Evolutionary conservation across 2,329 filamentous ascomycete species (phyloP), one percentile per base, ranked within the genome.

Genomic region (Tolypocladium inflatum): DNA sequence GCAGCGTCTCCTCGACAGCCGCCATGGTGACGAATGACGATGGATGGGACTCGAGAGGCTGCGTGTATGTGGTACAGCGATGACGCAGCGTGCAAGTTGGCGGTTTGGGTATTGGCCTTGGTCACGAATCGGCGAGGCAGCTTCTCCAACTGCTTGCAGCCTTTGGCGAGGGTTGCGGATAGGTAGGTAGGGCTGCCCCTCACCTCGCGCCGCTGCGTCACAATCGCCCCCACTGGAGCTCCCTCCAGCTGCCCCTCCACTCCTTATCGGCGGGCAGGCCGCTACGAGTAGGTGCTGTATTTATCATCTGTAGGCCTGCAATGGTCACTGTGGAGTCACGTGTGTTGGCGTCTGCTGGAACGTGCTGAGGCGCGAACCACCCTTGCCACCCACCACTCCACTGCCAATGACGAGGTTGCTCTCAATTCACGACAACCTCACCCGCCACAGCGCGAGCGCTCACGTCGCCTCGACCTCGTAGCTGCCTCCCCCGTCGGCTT

Each of bases 1-100:
- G 68, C 17, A 68, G 59, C 33, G 67, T 67, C 60, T 72, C 70
- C 56, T 66, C 68, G 54, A 69, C 66, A 35, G 67, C 66, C 60
- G 70, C 68, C 74, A 76, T 75, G 59, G 55, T 45, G 41, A 37
- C 30, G 38, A n/a, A 59, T 43, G 62, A 42, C 33, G 30, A 13
- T 19, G 26, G 57, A 45, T 13, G 42, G 11, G 45, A 48, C 23
- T 48, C 45, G 23, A 19, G 41, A 56, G 55, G 48, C 38, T 21
- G 41, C 37, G 45, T 50, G 45, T 50, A 11, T 30, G 26, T 3
- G 4, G 26, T 11, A 30, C 26, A 19, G 48, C 7, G 13, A 19
- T 11, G 48, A 52, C 30, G 30, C 30, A 52, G 35, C 30, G 30
- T n/a, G 30, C 26, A 35, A 19, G 21, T 35, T 21, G 9, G 30